Percentiles rank a stretch among this genome's conserved stretches.
phyloP scores from a whole-genome alignment of 1,284 basidiomycete genomes.

The Ceratobasidium sp. region DNA sequence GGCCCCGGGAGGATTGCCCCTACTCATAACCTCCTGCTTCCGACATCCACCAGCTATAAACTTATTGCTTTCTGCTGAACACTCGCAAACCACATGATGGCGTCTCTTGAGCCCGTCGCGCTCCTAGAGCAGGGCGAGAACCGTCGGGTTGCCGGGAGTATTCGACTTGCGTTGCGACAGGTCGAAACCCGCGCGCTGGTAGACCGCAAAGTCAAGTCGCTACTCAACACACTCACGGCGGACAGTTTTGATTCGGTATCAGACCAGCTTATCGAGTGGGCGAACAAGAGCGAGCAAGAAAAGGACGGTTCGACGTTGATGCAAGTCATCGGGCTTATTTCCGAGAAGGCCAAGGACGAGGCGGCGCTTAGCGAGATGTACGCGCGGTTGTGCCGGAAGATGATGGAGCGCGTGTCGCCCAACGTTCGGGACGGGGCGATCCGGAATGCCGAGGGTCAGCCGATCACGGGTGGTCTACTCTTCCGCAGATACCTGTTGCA shows the following conservation, averaged over 20 bases:
- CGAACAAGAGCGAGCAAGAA: slow-evolving; percentile 93
- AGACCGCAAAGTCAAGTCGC: slow-evolving; percentile 91
- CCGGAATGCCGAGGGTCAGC: slow-evolving; percentile 81
- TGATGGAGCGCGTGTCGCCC: slow-evolving; percentile 89
- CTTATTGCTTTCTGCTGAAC: too few species aligned
- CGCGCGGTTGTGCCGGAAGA: slow-evolving; percentile 88
- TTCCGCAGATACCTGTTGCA: slow-evolving; percentile 77
- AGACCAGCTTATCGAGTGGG: slow-evolving; percentile 92
- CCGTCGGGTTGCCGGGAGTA: slow-evolving; percentile 75
- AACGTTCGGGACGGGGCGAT: slow-evolving; percentile 90
- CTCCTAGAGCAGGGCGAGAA: slow-evolving; percentile 85
- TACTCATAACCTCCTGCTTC: too few species aligned
- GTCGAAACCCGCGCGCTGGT: slow-evolving; percentile 76
- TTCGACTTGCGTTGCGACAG: slow-evolving; percentile 52
- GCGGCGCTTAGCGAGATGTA: slow-evolving; percentile 99
- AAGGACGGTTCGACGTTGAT: slow-evolving; percentile 94
- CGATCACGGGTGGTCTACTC: slow-evolving; percentile 74
- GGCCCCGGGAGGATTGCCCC: too few species aligned
- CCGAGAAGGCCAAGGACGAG: slow-evolving; percentile 97
- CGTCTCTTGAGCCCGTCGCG: slow-evolving; percentile 70
- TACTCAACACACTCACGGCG: slow-evolving; percentile 97
- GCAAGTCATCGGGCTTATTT: slow-evolving; percentile 95
- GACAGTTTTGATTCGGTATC: slow-evolving; percentile 97
- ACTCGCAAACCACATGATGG: too few species aligned
- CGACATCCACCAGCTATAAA: too few species aligned